These are phyloP conservation scores for Rhododendron vialii DNA, from an alignment of 148 eudicot genomes.

Conservation along the genomic window DNA sequence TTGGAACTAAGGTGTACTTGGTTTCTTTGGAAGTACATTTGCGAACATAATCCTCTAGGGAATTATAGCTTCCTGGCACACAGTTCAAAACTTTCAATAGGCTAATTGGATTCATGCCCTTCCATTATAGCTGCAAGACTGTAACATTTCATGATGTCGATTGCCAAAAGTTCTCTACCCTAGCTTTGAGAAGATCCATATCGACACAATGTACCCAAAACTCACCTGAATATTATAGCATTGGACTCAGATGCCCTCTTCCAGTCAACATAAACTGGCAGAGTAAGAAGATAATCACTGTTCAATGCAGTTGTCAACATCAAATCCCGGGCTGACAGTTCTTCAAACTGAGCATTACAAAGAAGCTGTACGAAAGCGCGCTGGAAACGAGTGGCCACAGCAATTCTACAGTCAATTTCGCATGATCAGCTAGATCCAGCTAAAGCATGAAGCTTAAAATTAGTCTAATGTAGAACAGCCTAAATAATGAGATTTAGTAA, in stretches of 20 bases:
- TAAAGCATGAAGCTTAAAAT: slow-evolving; percentile 6
- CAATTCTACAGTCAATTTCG: slow-evolving; percentile 46
- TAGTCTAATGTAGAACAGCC: background rate
- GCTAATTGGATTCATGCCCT: background rate
- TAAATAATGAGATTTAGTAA: background rate
- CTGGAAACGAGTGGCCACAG: slow-evolving; percentile 75
- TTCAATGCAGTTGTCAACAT: slow-evolving; percentile 79
- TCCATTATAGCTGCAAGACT: background rate
- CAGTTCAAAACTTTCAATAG: background rate
- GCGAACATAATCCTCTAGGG: background rate
- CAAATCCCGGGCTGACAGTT: slow-evolving; percentile 83
- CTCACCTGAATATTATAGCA: slow-evolving; percentile 86
- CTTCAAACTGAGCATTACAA: slow-evolving; percentile 83
- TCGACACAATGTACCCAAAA: background rate
- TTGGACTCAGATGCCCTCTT: slow-evolving; percentile 77
- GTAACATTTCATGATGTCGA: background rate
- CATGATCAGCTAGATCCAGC: slow-evolving; percentile 29
- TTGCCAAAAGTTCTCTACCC: background rate
- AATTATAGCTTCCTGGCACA: background rate
- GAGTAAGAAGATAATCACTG: slow-evolving; percentile 82
- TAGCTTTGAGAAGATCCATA: background rate
- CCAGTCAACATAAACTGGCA: slow-evolving; percentile 96
- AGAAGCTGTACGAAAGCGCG: slow-evolving; percentile 78
- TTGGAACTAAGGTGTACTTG: background rate
- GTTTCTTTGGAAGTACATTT: background rate